Base-by-base conservation (phyloP, 78 protist species). In the Trichosphaerium sp. region DNA sequence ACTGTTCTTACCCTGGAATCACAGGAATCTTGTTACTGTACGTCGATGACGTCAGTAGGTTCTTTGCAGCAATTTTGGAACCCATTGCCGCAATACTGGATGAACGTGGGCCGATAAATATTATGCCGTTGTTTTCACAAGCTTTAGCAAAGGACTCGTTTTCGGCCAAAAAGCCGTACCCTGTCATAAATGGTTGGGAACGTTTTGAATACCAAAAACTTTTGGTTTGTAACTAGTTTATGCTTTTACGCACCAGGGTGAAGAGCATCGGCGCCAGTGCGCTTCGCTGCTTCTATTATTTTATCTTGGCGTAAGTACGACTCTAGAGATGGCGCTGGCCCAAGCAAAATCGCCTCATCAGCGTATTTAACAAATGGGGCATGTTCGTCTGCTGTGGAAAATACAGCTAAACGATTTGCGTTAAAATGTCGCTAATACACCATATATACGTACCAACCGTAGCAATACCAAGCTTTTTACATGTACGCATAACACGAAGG, bases 161-260 rank as follows among this genome's bases (percentile, higher is more conserved):
- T 65, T 94, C 99, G 3, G 96, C 88, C 38, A 95, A 76, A 67
- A 95, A 95, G 31, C 97, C 97, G 70, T 91, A 93, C n/a, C n/a
- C n/a, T n/a, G n/a, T n/a, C n/a, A n/a, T n/a, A n/a, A n/a, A n/a
- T n/a, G n/a, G n/a, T n/a, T n/a, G n/a, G n/a, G n/a, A n/a, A n/a
- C n/a, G n/a, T n/a, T n/a, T n/a, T n/a, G n/a, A n/a, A n/a, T n/a
- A n/a, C n/a, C n/a, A n/a, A n/a, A n/a, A n/a, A n/a, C n/a, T n/a
- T n/a, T n/a, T n/a, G n/a, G n/a, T n/a, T n/a, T n/a, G n/a, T n/a
- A n/a, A n/a, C n/a, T n/a, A n/a, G n/a, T n/a, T n/a, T n/a, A n/a
- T n/a, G n/a, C n/a, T n/a, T n/a, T n/a, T n/a, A n/a, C n/a, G n/a
- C n/a, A 48, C 99, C 98, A 0, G 99, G 99, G 63, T 96, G 99